Percentiles rank a stretch among this genome's conserved stretches.
Conservation (phyloP, 768 basidiomycete genomes). For the Butyriboletus loyo region DNA sequence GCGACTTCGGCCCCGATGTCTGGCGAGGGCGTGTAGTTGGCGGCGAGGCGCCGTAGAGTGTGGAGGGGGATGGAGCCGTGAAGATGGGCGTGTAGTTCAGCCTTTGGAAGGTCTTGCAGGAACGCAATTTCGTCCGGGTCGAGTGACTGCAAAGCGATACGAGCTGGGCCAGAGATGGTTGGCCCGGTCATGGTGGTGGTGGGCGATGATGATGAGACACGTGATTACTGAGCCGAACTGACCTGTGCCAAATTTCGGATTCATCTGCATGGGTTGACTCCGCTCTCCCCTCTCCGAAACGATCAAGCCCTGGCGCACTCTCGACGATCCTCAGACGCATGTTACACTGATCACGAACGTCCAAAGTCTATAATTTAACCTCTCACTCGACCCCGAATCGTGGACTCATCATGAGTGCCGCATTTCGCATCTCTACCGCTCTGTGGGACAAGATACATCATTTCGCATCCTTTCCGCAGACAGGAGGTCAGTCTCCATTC, state of each 20-base stretch:
- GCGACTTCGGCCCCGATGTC: slow-evolving; percentile 37
- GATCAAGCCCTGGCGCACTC: background rate
- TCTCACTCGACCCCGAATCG: too few relatives aligned
- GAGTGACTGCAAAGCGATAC: slow-evolving; percentile 53
- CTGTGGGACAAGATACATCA: slow-evolving; percentile 92
- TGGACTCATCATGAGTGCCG: slow-evolving; percentile 32
- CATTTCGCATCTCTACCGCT: slow-evolving; percentile 70
- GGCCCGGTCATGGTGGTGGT: background rate
- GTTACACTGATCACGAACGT: background rate
- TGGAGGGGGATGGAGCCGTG: slow-evolving; percentile 79
- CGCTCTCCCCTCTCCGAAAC: background rate
- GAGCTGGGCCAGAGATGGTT: slow-evolving; percentile 32
- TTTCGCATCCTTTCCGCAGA: slow-evolving; percentile 90
- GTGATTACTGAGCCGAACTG: slow-evolving; percentile 9
- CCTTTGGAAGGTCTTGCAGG: slow-evolving; percentile 66
- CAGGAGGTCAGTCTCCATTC: slow-evolving; percentile 59
- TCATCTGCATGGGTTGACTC: background rate
- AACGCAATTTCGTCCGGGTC: slow-evolving; percentile 51
- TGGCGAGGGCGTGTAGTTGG: slow-evolving; percentile 31
- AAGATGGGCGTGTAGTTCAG: slow-evolving; percentile 83
- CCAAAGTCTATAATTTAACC: background rate
- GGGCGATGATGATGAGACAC: background rate
- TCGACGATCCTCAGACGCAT: slow-evolving; percentile 2
- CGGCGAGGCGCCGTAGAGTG: slow-evolving; percentile 60
- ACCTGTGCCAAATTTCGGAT: background rate